Percentiles rank a stretch among this genome's conserved stretches.
phyloP scores from a whole-genome alignment of 2,329 filamentous ascomycete species.

The Phyllosticta capitalensis region DNA sequence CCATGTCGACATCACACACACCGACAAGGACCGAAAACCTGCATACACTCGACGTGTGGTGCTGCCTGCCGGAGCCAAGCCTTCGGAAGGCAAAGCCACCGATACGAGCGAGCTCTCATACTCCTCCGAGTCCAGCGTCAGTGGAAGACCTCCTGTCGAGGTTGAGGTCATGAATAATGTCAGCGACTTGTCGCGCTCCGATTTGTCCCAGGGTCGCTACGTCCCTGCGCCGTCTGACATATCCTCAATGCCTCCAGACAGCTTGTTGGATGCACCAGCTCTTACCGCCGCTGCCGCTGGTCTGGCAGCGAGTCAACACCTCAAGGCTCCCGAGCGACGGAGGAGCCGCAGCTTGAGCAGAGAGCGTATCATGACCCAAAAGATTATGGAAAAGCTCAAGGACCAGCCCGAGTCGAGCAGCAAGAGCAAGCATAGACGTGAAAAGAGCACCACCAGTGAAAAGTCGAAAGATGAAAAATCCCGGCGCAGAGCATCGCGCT shows the following conservation, averaged over 20 bases:
- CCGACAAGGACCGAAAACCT: conserved; percentile 59
- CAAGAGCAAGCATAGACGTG: conserved; percentile 12
- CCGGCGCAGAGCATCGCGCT: conserved; percentile 15
- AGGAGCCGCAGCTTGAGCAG: conserved; percentile 56
- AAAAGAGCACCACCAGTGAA: conserved; percentile 21
- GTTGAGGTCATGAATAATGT: conserved; percentile 71
- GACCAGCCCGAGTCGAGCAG: conserved; percentile 13
- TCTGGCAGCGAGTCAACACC: conserved; percentile 36
- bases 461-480: conserved; percentile 23
- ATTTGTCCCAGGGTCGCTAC: conserved; percentile 52
- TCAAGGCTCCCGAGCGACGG: conserved; percentile 50
- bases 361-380: conserved; percentile 54
- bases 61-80: conserved; percentile 36
- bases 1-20: conserved; percentile 80
- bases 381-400: conserved; percentile 56
- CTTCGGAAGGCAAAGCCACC: conserved; percentile 23
- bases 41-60: conserved; percentile 61
- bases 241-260: conserved; percentile 69
- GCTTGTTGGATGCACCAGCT: conserved; percentile 51
- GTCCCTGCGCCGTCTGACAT: conserved; percentile 69
- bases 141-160: conserved; percentile 63
- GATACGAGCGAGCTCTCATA: conserved; percentile 48
- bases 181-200: conserved; percentile 59
- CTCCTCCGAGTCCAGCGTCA: conserved; percentile 71
- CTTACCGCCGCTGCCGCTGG: conserved; percentile 35